Conservation (phyloP, 2,329 filamentous ascomycete genomes). For the Colletotrichum destructivum region DNA sequence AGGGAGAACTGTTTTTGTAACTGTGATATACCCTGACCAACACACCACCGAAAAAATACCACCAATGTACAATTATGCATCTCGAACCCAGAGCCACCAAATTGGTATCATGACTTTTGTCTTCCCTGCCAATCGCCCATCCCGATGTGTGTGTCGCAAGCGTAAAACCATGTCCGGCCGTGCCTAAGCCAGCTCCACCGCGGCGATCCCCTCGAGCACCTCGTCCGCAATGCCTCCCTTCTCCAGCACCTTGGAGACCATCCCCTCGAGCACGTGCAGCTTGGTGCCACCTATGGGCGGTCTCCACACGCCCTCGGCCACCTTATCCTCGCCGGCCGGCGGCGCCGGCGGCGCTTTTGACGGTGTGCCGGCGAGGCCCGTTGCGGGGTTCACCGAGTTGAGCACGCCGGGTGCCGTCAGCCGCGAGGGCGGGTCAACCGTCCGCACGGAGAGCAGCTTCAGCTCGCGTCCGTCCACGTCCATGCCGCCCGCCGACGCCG, state of each 20-base stretch:
- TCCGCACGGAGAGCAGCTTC: slow-evolving; percentile 77
- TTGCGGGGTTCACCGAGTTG: slow-evolving; percentile 73
- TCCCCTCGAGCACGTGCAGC: slow-evolving; percentile 78
- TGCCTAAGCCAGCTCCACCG: slow-evolving; percentile 75
- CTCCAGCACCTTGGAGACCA: slow-evolving; percentile 83
- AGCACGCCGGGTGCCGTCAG: slow-evolving; percentile 80
- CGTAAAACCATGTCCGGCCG: slow-evolving; percentile 7
- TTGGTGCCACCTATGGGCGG: slow-evolving; percentile 88
- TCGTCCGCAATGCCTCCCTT: slow-evolving; percentile 88
- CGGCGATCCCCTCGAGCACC: slow-evolving; percentile 85
- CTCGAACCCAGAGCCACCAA: slow-evolving; percentile 21
- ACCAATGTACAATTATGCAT: slow-evolving; percentile 38
- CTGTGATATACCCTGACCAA: slow-evolving; percentile 37
- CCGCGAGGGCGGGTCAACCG: slow-evolving; percentile 81
- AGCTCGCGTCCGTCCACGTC: slow-evolving; percentile 64
- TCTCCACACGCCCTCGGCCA: slow-evolving; percentile 85
- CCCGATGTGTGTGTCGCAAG: slow-evolving; percentile 17
- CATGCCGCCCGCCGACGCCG: slow-evolving; percentile 50
- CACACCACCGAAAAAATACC: no score
- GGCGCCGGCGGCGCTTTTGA: slow-evolving; percentile 56
- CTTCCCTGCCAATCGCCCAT: slow-evolving; percentile 9
- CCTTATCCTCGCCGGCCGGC: slow-evolving; percentile 66
- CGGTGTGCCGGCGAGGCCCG: slow-evolving; percentile 55
- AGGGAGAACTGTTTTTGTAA: not conserved
- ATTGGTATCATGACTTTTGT: slow-evolving; percentile 40